phyloP scores from a whole-genome alignment of 768 basidiomycete genomes.

The Rhizopogon vulgaris region DNA sequence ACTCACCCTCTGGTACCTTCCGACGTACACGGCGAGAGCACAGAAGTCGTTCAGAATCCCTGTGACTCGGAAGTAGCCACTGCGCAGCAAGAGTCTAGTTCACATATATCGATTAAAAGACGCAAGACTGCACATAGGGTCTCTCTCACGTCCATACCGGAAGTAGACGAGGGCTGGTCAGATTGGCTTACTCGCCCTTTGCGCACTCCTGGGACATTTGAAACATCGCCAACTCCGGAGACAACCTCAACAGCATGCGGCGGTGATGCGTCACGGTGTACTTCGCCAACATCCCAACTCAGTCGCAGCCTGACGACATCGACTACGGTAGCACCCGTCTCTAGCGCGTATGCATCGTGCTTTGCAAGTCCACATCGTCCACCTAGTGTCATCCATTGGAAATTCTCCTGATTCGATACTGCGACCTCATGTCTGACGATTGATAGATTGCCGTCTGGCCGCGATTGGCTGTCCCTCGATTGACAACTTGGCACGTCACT shows the following conservation, averaged over 20 bases:
- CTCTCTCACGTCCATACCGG: neutral
- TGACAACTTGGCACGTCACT: too few species aligned
- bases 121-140: too few species aligned
- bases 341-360: neutral
- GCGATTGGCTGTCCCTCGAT: too few species aligned
- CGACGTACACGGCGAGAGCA: neutral
- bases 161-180: neutral
- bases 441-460: neutral
- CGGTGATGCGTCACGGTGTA: too few species aligned
- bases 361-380: neutral
- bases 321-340: neutral
- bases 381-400: slow-evolving; percentile 7
- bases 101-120: neutral
- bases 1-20: neutral
- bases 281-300: neutral
- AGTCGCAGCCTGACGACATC: neutral
- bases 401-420: neutral
- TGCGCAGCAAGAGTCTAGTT: neutral
- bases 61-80: too few species aligned
- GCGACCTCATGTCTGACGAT: neutral
- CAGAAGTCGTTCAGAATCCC: neutral
- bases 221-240: neutral
- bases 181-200: slow-evolving; percentile 6
- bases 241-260: too few species aligned
- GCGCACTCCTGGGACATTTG: neutral